Percentiles rank a stretch among this genome's conserved stretches.
These are phyloP conservation scores for Ustilago tritici DNA, from an alignment of 1,284 basidiomycete genomes.

Conservation along the genomic window DNA sequence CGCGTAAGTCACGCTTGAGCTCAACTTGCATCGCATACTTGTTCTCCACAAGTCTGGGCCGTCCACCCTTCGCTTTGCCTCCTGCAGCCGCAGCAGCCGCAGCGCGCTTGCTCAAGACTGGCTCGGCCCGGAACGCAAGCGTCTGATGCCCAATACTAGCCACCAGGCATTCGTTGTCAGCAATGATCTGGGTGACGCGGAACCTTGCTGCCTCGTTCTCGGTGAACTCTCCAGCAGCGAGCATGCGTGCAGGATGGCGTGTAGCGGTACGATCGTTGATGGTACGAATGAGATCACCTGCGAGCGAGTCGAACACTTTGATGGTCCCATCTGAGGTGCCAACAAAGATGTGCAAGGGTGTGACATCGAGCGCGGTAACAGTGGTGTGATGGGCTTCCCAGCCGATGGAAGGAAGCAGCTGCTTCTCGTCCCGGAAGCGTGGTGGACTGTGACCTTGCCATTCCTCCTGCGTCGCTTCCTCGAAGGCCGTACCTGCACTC, in stretches of 20 bases:
- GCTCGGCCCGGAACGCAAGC: constrained; percentile 78
- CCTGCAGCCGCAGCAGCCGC: constrained; percentile 21
- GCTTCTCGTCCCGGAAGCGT: constrained; percentile 75
- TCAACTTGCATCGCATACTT: constrained; percentile 55
- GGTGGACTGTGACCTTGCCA: constrained; percentile 72
- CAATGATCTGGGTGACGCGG: constrained; percentile 76
- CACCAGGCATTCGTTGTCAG: constrained; percentile 77
- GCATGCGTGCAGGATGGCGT: constrained; percentile 74
- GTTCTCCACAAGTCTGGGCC: constrained; percentile 29
- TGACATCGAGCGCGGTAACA: constrained; percentile 59
- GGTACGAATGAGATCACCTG: constrained; percentile 69
- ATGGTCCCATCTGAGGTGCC: constrained; percentile 75
- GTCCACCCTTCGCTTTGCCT: constrained; percentile 19
- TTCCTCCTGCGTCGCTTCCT: constrained; percentile 35
- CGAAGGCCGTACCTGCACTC: constrained; percentile 33
- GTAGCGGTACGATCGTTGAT: constrained; percentile 67
- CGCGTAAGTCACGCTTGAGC: constrained; percentile 62
- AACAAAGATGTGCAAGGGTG: constrained; percentile 48
- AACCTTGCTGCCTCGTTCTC: constrained; percentile 71
- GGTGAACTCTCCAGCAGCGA: constrained; percentile 72
- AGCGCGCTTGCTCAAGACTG: constrained; percentile 63
- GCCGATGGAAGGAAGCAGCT: constrained; percentile 73
- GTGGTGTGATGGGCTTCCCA: constrained; percentile 56
- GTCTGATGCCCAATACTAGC: constrained; percentile 77
- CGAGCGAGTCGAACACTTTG: constrained; percentile 78